Base-by-base conservation (phyloP, 2,329 filamentous ascomycete genomes). In the Pyricularia sp. region DNA sequence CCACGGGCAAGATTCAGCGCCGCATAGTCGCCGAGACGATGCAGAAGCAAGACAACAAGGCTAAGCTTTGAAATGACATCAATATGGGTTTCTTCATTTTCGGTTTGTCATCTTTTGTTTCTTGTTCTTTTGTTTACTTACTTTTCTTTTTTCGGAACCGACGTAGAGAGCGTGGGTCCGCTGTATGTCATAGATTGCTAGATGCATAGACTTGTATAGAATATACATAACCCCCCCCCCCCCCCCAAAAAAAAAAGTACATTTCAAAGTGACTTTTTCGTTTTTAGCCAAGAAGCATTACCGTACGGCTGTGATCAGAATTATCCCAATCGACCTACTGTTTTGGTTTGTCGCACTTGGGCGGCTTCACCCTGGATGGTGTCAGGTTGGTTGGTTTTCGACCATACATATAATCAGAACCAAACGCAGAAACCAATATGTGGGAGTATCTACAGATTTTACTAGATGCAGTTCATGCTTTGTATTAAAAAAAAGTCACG, bases 1-100 rank as follows among this genome's bases (percentile, higher is more conserved):
- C 92, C n/a, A 96, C 92, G 6, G 92, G 92, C 69, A 96, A 96
- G 83, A 91, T 96, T 70, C 92, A 96, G 80, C 83, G 92, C 71
- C 86, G 92, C 71, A 92, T 94, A 74, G 92, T 96, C n/a, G 92
- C 92, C 17, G 92, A 94, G 78, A 87, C 87, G 33, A 94, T 96
- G 91, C 83, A 90, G 78, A 92, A 92, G 82, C 85, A 89, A 77
- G 88, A 89, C 61, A 71, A 73, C 67, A 71, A 72, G 69, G 80
- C 84, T 17, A 87, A 86, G 79, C 77, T 88, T 72, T 88, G 84
- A 70, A 75, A 10, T 63, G 84, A 70, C 75, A 10, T 63, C 26
- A 26, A 25, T 14, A 25, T 61, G 55, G 1, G 17, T 12, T 50
- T 28, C 33, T 66, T 23, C 64, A 25, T 23, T 64, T 26, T 26